These are phyloP conservation scores for Sequoia sempervirens DNA, from an alignment of 75 land plant species.

Conservation along the genomic window DNA sequence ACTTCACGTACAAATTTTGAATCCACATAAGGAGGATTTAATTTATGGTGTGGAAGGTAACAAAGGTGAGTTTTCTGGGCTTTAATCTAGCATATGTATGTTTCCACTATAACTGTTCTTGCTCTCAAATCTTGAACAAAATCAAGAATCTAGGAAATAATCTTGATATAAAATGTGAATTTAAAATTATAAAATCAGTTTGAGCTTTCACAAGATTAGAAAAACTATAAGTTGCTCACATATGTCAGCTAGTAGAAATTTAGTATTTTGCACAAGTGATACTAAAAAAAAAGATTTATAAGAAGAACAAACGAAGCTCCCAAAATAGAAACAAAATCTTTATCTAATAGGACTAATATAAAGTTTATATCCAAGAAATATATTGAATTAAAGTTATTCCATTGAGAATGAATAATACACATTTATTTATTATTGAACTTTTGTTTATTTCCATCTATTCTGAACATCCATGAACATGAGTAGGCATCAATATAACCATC, in stretches of 20 bases:
- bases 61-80: too few relatives aligned
- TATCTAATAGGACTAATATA: not conserved
- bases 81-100: slow-evolving; percentile 12
- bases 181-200: too few relatives aligned
- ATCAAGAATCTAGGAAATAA: too few relatives aligned
- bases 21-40: too few relatives aligned
- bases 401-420: not conserved
- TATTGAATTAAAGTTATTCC: not conserved
- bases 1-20: slow-evolving; percentile 48
- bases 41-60: too few relatives aligned
- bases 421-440: not conserved
- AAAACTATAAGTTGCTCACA: too few relatives aligned
- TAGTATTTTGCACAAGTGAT: not conserved
- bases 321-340: not conserved
- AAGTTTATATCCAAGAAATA: not conserved
- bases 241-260: not conserved
- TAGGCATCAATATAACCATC: not conserved
- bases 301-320: not conserved
- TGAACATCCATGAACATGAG: not conserved
- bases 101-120: slow-evolving; percentile 19
- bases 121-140: slow-evolving; percentile 16
- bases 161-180: too few relatives aligned
- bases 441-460: not conserved
- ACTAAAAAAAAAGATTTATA: not conserved
- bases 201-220: too few relatives aligned